Evolutionary conservation across 306 rosid species (phyloP), one percentile per base, ranked within the genome.

Genomic region (Boehmeria nivea): DNA sequence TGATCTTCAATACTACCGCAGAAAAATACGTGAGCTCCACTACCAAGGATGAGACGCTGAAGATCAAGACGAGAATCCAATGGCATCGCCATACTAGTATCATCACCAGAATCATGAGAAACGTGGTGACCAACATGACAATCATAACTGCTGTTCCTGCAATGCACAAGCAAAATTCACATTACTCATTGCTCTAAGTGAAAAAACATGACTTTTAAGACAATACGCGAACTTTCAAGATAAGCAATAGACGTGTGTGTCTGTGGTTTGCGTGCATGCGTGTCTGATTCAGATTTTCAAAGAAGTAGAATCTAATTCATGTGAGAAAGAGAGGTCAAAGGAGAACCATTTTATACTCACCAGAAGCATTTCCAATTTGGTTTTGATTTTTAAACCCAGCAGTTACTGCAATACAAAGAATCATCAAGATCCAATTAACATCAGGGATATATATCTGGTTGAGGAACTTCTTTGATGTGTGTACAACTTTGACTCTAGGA

Each of bases 301-400:
- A n/a, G n/a, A n/a, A n/a, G n/a, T n/a, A n/a, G n/a, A n/a, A n/a
- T n/a, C n/a, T n/a, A n/a, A n/a, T n/a, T n/a, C n/a, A n/a, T n/a
- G n/a, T n/a, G n/a, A n/a, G n/a, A n/a, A n/a, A n/a, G n/a, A n/a
- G n/a, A n/a, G n/a, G n/a, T n/a, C n/a, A n/a, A n/a, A n/a, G n/a
- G n/a, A n/a, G n/a, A n/a, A n/a, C 36, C 9, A 31, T 31, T 2
- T 4, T 31, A 42, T 37, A 47, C 66, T 49, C 80, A 87, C 95
- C 99, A 67, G 80, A 83, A 40, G 99, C 99, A 81, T 91, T 91
- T 71, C 96, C 99, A 64, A 91, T 87, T 71, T 87, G 95, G 75
- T 43, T 81, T 77, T 87, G 93, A 64, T 91, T 83, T 78, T 73
- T 67, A n/a, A 91, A 91, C 59, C 99, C 95, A 46, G 89, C 95